A percentile compares a stretch with the other conserved stretches of the same genome.
Evolutionary conservation across 306 rosid genomes (phyloP).

Genomic region (Lathyrus sativus): DNA sequence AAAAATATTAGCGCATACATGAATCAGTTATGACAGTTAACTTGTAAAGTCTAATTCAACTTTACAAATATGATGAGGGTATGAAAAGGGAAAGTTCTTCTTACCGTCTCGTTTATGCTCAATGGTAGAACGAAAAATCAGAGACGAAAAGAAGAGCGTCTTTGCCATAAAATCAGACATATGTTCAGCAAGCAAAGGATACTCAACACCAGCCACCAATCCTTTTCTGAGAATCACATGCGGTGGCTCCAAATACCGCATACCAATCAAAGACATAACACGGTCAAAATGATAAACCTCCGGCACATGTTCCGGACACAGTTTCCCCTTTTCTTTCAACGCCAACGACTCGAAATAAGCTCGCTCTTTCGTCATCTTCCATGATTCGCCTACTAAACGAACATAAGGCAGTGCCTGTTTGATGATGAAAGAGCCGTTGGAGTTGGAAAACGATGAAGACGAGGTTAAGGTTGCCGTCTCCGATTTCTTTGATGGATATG

Average conservation of each 20-base stretch:
- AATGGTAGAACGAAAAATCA: constrained; percentile 64
- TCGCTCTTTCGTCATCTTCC: constrained; percentile 92
- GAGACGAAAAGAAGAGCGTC: constrained; percentile 76
- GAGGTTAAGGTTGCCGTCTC: constrained; percentile 87
- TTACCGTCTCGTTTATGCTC: constrained; percentile 82
- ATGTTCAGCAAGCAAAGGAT: constrained; percentile 73
- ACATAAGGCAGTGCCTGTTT: constrained; percentile 91
- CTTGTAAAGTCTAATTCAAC: no score
- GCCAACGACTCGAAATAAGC: constrained; percentile 78
- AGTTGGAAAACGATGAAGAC: constrained; percentile 63
- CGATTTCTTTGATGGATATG: constrained; percentile 68
- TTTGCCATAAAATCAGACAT: constrained; percentile 76
- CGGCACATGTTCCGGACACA: constrained; percentile 70
- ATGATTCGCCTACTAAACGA: constrained; percentile 84
- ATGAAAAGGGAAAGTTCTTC: no score
- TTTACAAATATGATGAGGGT: no score
- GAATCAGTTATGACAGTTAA: no score
- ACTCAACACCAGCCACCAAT: constrained; percentile 73
- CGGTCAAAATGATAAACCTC: constrained; percentile 83
- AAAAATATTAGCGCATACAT: no score
- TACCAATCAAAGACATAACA: constrained; percentile 77
- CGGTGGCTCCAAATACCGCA: constrained; percentile 90
- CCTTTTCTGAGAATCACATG: constrained; percentile 88
- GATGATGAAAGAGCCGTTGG: constrained; percentile 74
- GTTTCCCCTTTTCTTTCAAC: constrained; percentile 44